These are phyloP conservation scores for Teratosphaeria destructans DNA, from an alignment of 2,329 filamentous ascomycete genomes.

Conservation along the genomic window DNA sequence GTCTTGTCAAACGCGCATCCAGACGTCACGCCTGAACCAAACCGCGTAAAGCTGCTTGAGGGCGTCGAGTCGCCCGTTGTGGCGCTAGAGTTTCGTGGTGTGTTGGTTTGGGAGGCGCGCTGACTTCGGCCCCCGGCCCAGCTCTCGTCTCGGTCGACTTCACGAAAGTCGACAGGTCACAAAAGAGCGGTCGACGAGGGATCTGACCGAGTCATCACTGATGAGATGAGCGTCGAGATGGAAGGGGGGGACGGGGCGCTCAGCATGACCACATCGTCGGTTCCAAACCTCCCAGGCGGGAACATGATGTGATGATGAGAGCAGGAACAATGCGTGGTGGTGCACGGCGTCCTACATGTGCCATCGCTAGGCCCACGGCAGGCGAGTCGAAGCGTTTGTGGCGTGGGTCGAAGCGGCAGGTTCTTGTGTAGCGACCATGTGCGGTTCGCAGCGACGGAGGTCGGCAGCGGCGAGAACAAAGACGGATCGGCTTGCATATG, in stretches of 20 bases:
- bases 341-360: conserved; percentile 13
- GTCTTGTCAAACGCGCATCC: conserved; percentile 1
- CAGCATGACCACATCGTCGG: background rate
- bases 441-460: conserved; percentile 10
- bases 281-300: background rate
- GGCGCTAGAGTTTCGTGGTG: background rate
- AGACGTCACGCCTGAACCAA: background rate
- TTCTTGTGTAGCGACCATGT: conserved; percentile 13
- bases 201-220: background rate
- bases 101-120: background rate
- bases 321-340: conserved; percentile 6
- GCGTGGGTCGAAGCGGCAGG: conserved; percentile 10
- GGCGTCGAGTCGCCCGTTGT: background rate
- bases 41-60: background rate
- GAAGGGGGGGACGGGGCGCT: background rate
- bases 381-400: conserved; percentile 10
- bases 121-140: background rate
- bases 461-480: conserved; percentile 12
- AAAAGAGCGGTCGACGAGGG: background rate
- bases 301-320: background rate
- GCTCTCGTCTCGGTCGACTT: background rate
- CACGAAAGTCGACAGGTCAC: background rate
- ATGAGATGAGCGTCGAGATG: background rate
- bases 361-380: conserved; percentile 9
- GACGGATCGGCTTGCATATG: conserved; percentile 22